These are phyloP conservation scores for Plasmodium vivax DNA, from an alignment of 169 alveolate species.

Conservation along the genomic window DNA sequence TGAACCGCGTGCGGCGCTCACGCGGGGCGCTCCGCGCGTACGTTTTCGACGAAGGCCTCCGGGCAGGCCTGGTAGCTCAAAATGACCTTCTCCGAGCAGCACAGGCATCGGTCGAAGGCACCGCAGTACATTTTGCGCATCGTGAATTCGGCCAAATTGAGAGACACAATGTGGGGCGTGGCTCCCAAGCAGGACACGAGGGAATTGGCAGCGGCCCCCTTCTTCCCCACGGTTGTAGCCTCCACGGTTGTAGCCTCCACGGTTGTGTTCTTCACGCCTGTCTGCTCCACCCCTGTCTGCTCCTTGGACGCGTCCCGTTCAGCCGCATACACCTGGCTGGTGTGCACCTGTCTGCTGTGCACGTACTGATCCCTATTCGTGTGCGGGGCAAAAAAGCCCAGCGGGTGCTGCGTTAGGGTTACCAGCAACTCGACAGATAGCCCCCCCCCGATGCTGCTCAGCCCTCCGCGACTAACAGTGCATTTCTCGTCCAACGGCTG, in stretches of 20 bases:
- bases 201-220: slow-evolving; percentile 4
- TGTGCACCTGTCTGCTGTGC: neutral
- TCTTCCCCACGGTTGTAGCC: neutral
- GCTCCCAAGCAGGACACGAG: slow-evolving; percentile 79
- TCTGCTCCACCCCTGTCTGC: neutral
- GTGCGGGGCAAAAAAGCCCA: slow-evolving; percentile 78
- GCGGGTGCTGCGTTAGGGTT: slow-evolving; percentile 81
- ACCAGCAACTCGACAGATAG: slow-evolving; percentile 78
- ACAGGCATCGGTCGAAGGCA: slow-evolving; percentile 78
- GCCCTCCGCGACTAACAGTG: slow-evolving; percentile 80
- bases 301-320: neutral
- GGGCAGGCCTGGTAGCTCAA: slow-evolving; percentile 44
- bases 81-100: slow-evolving; percentile 80
- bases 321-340: neutral
- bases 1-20: too few relatives aligned
- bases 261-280: neutral
- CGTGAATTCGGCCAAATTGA: slow-evolving; percentile 77
- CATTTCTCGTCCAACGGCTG: slow-evolving; percentile 83
- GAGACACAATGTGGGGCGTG: slow-evolving; percentile 79
- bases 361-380: slow-evolving; percentile 41
- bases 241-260: too few relatives aligned
- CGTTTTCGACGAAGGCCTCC: slow-evolving; percentile 67
- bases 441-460: slow-evolving; percentile 81
- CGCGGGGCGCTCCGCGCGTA: neutral
- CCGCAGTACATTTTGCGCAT: slow-evolving; percentile 69